Conservation (phyloP, 192 early-diverging fungal species). For the Coemansia sp. region DNA sequence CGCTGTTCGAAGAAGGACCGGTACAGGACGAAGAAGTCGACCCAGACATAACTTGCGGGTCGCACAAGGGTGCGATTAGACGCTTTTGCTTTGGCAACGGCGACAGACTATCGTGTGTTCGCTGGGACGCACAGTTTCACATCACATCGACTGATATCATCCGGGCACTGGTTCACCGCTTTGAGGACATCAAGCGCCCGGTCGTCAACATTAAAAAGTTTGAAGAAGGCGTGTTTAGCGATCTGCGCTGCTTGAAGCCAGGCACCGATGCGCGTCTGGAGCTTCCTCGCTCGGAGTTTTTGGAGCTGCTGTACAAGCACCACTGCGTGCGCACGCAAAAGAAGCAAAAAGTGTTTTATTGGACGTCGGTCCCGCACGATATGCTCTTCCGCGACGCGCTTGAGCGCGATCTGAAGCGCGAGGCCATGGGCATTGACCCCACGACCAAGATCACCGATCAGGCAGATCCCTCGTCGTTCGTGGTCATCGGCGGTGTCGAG, state of each 20-base stretch:
- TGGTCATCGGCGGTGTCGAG: constrained; percentile 50
- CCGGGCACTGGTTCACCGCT: constrained; percentile 83
- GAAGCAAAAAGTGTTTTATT: constrained; percentile 99
- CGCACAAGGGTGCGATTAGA: constrained; percentile 40
- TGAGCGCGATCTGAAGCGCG: constrained; percentile 93
- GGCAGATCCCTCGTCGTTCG: constrained; percentile 35
- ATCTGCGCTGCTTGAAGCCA: constrained; percentile 92
- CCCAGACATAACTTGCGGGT: constrained; percentile 38
- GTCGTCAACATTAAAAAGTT: constrained; percentile 93
- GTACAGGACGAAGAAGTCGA: constrained; percentile 43
- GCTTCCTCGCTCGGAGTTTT: constrained; percentile 88
- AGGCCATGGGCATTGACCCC: constrained; percentile 79
- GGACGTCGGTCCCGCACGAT: constrained; percentile 94
- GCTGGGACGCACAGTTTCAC: constrained; percentile 90
- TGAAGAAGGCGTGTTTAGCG: constrained; percentile 97
- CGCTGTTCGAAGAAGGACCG: constrained; percentile 52
- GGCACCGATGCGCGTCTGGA: constrained; percentile 91
- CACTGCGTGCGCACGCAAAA: constrained; percentile 97
- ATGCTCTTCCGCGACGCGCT: constrained; percentile 92
- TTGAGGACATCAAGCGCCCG: constrained; percentile 84
- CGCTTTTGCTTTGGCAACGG: constrained; percentile 71
- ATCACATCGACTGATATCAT: constrained; percentile 98
- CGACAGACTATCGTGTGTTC: constrained; percentile 87
- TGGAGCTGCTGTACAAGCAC: constrained; percentile 94
- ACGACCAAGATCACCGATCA: constrained; percentile 60